Evolutionary conservation across 805 yeast species (phyloP).

Genomic region (Metschnikowia similis): DNA sequence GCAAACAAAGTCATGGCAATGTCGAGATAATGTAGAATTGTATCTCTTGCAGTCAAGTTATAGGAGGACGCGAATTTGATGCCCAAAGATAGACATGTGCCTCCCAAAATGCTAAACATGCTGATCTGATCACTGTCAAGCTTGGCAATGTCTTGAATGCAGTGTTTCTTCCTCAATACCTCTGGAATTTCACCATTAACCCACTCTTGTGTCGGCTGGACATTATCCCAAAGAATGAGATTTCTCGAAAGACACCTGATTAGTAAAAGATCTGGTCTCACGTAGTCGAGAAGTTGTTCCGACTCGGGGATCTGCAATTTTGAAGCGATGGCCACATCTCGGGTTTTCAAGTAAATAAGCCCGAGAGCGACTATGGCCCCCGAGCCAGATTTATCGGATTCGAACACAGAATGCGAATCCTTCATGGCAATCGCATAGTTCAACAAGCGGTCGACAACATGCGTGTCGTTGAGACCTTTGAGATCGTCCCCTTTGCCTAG

Average conservation of each 20-base stretch:
- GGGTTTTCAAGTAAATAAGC: conserved; percentile 68
- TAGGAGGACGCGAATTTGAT: conserved; percentile 72
- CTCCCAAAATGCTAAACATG: conserved; percentile 64
- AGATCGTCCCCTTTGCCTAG: conserved; percentile 69
- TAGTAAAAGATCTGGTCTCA: conserved; percentile 74
- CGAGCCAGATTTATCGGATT: conserved; percentile 57
- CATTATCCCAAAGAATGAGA: conserved; percentile 67
- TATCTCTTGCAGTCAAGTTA: conserved; percentile 48
- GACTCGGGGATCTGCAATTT: conserved; percentile 60
- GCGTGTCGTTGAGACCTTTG: conserved; percentile 56
- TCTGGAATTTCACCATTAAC: conserved; percentile 53
- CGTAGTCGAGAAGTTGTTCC: conserved; percentile 57
- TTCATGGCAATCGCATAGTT: conserved; percentile 55
- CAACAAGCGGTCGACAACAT: conserved; percentile 56
- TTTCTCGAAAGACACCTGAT: conserved; percentile 60
- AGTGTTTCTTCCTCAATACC: conserved; percentile 31
- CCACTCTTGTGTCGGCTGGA: conserved; percentile 53
- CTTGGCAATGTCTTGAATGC: conserved; percentile 15
- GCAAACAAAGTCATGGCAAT: conserved; percentile 41
- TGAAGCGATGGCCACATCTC: conserved; percentile 53
- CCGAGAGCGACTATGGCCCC: conserved; percentile 78
- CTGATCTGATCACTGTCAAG: conserved; percentile 61
- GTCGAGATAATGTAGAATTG: conserved; percentile 54
- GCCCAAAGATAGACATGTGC: conserved; percentile 70
- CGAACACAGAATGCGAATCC: conserved; percentile 58